Conservation (phyloP, 2,329 filamentous ascomycete genomes). For the Gnomoniopsis smithogilvyi region DNA sequence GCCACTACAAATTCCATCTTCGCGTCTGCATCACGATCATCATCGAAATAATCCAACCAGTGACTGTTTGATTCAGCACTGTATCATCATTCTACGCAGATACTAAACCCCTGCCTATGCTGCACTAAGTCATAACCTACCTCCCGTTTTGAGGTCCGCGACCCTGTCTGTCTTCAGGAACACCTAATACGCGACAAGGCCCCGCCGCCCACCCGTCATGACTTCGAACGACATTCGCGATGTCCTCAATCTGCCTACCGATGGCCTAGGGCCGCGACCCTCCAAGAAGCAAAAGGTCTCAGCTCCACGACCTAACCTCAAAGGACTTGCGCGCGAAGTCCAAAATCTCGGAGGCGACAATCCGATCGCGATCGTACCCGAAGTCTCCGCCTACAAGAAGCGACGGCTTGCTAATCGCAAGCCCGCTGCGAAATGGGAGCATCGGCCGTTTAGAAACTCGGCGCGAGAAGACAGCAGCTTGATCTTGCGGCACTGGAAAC, state of each 20-base stretch:
- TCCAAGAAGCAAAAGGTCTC: slow-evolving; percentile 73
- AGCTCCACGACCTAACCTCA: slow-evolving; percentile 57
- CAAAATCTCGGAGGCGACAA: slow-evolving; percentile 65
- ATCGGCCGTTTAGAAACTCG: slow-evolving; percentile 71
- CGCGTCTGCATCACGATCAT: too few relatives aligned
- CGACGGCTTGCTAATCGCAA: slow-evolving; percentile 52
- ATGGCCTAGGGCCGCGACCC: slow-evolving; percentile 50
- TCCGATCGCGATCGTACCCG: slow-evolving; percentile 64
- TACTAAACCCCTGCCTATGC: too few relatives aligned
- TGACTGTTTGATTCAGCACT: too few relatives aligned
- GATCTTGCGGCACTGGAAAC: slow-evolving; percentile 76
- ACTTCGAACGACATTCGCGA: slow-evolving; percentile 80
- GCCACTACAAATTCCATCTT: too few relatives aligned
- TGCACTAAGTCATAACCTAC: neutral
- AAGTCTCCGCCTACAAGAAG: slow-evolving; percentile 58
- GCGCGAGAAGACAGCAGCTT: slow-evolving; percentile 67
- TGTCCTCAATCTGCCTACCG: slow-evolving; percentile 76
- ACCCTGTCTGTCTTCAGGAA: neutral
- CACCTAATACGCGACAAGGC: neutral
- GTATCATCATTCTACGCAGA: neutral
- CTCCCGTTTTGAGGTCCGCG: neutral
- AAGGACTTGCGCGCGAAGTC: slow-evolving; percentile 63
- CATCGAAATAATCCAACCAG: too few relatives aligned
- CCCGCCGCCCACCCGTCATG: slow-evolving; percentile 44
- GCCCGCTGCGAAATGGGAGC: slow-evolving; percentile 61